Percentiles rank a stretch among this genome's conserved stretches.
Evolutionary conservation across 78 protist genomes (phyloP).

Genomic region (Emiliania huxleyi): DNA sequence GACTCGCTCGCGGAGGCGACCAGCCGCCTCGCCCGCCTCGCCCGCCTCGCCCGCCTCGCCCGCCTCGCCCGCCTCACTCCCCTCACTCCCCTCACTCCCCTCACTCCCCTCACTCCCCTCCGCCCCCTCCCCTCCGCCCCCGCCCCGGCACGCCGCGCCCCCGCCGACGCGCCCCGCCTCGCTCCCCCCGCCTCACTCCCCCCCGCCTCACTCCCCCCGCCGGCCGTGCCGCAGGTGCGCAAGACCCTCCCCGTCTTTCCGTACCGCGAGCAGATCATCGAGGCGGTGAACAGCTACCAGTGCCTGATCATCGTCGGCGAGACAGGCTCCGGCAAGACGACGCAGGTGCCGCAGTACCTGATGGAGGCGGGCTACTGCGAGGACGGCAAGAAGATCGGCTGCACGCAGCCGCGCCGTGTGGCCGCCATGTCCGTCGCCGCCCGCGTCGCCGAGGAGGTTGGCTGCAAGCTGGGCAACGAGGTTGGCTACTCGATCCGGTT

Average conservation of each 20-base stretch:
- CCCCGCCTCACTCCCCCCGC: neutral
- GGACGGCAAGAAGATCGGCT: conserved; percentile 52
- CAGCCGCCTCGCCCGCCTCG: too few relatives aligned
- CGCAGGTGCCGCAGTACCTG: conserved; percentile 64
- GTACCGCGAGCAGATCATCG: conserved; percentile 63
- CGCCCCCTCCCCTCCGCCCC: too few relatives aligned
- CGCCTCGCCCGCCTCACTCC: too few relatives aligned
- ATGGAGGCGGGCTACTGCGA: neutral
- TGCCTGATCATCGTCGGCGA: conserved; percentile 67
- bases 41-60: too few relatives aligned
- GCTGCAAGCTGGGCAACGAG: conserved; percentile 63
- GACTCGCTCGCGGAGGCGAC: neutral
- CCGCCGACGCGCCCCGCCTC: too few relatives aligned
- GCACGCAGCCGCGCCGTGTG: conserved; percentile 75
- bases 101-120: too few relatives aligned
- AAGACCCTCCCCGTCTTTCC: conserved; percentile 77
- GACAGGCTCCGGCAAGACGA: conserved; percentile 93
- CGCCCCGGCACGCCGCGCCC: too few relatives aligned
- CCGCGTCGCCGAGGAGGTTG: conserved; percentile 82
- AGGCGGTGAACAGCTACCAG: conserved; percentile 49
- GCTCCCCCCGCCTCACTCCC: too few relatives aligned
- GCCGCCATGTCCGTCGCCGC: conserved; percentile 84
- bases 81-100: too few relatives aligned
- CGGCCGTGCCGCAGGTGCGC: conserved; percentile 55
- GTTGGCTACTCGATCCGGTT: conserved; percentile 81